Conservation (phyloP, 805 yeast genomes). For the Lipomyces sp. region DNA sequence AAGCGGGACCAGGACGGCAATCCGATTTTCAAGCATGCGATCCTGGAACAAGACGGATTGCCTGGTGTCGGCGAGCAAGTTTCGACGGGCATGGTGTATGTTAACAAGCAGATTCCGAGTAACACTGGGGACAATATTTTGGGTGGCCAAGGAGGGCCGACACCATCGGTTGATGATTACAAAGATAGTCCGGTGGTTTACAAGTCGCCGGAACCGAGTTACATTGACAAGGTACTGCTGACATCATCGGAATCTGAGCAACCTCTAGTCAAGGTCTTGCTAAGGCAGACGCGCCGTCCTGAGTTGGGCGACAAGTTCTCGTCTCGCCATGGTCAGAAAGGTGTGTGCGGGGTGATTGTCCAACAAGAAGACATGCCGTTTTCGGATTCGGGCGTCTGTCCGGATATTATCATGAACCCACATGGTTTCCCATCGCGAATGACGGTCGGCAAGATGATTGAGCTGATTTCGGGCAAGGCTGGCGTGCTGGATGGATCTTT, state of each 20-base stretch:
- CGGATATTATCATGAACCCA: conserved; percentile 98
- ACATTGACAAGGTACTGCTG: conserved; percentile 97
- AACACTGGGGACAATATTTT: conserved; percentile 75
- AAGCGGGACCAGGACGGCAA: conserved; percentile 72
- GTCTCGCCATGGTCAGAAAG: conserved; percentile 97
- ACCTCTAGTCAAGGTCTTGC: conserved; percentile 85
- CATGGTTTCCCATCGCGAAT: conserved; percentile 99
- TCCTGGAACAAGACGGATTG: conserved; percentile 91
- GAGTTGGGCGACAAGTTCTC: conserved; percentile 97
- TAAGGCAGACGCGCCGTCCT: conserved; percentile 96
- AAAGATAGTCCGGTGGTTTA: conserved; percentile 91
- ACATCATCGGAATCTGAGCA: conserved; percentile 94
- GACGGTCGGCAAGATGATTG: conserved; percentile 99
- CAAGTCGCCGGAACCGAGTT: conserved; percentile 93
- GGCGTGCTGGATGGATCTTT: conserved; percentile 91
- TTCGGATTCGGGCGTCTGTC: conserved; percentile 86
- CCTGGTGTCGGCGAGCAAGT: conserved; percentile 94
- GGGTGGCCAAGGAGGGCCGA: conserved; percentile 32
- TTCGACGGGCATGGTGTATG: conserved; percentile 90
- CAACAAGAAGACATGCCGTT: conserved; percentile 97
- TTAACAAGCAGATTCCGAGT: conserved; percentile 87
- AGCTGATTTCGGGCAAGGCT: conserved; percentile 93
- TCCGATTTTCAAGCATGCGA: conserved; percentile 83
- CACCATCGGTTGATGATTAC: conserved; percentile 56
- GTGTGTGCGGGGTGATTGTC: conserved; percentile 98